Evolutionary conservation across 257 asterid species (phyloP).

Genomic region (Gardenia jasminoides): DNA sequence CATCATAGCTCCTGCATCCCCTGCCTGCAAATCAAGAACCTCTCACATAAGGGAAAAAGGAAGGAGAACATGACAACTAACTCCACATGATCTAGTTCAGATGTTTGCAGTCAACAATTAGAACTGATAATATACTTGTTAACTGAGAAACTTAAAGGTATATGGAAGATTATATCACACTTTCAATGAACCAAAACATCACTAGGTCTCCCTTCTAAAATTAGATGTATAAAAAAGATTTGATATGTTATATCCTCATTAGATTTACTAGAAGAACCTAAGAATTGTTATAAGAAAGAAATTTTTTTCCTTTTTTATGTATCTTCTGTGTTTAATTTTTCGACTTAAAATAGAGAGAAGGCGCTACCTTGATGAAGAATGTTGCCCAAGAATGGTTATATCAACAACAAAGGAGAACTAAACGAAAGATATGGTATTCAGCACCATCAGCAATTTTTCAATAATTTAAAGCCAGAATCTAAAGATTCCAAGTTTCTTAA

Average conservation of each 20-base stretch:
- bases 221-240: neutral
- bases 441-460: neutral
- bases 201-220: neutral
- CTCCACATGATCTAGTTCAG: neutral
- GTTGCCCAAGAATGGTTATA: neutral
- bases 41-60: slow-evolving; percentile 1
- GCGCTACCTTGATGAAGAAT: neutral
- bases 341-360: neutral
- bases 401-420: neutral
- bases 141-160: neutral
- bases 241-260: neutral
- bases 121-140: neutral
- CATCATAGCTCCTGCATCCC: slow-evolving; percentile 75
- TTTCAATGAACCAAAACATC: neutral
- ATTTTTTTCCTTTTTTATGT: neutral
- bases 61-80: neutral
- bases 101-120: neutral
- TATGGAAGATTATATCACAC: neutral
- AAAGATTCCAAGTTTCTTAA: neutral
- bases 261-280: neutral
- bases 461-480: neutral
- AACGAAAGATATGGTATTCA: neutral
- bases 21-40: slow-evolving; percentile 50
- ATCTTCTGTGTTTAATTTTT: neutral
- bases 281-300: neutral